Evolutionary conservation across 805 yeast species (phyloP).

Genomic region (Metschnikowia orientalis): DNA sequence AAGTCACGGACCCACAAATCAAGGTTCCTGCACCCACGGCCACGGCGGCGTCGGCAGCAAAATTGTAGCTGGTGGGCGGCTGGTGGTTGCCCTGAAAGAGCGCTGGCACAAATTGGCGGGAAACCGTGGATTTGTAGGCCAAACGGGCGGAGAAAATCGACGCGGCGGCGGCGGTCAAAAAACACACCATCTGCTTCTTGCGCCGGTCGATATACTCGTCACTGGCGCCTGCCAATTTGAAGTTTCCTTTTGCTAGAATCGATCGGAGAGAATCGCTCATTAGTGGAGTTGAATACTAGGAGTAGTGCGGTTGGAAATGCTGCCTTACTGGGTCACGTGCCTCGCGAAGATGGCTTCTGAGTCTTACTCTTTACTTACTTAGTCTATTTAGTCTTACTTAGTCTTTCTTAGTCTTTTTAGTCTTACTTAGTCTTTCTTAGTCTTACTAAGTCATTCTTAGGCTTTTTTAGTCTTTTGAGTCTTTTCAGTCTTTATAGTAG

Average conservation of each 20-base stretch:
- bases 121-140: constrained; percentile 69
- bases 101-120: constrained; percentile 70
- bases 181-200: constrained; percentile 65
- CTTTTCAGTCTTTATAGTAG: too few species aligned
- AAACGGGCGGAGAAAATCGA: constrained; percentile 69
- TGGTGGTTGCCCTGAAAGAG: constrained; percentile 80
- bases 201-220: constrained; percentile 57
- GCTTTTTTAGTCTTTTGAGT: too few species aligned
- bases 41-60: constrained; percentile 76
- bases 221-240: constrained; percentile 33
- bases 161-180: constrained; percentile 66
- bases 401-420: too few species aligned
- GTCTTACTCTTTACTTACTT: too few species aligned
- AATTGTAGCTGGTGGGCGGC: constrained; percentile 73
- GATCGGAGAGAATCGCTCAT: constrained; percentile 1
- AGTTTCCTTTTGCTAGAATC: constrained; percentile 14
- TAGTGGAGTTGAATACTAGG: too few species aligned
- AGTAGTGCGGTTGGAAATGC: too few species aligned
- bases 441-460: too few species aligned
- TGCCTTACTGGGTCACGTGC: too few species aligned
- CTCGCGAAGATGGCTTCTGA: too few species aligned
- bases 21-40: constrained; percentile 82
- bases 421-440: too few species aligned
- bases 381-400: too few species aligned
- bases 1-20: constrained; percentile 64